Evolutionary conservation across 306 rosid species (phyloP).

Genomic region (Malus orientalis): DNA sequence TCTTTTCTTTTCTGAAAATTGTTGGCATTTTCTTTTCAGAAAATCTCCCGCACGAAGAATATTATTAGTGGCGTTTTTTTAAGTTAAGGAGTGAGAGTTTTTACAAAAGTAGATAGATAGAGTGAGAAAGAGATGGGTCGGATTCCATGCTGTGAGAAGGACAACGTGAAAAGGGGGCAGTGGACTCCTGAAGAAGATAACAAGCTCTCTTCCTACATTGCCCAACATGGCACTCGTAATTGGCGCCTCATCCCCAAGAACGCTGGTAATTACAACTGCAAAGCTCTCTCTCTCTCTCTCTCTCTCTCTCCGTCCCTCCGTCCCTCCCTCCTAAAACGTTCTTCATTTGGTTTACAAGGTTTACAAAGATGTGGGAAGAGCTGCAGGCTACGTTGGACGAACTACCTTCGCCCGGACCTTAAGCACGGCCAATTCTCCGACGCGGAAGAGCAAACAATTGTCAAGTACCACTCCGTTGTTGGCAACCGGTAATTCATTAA

Average conservation of each 20-base stretch:
- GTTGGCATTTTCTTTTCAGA: neutral
- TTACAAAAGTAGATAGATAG: neutral
- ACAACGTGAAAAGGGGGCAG: slow-evolving; percentile 73
- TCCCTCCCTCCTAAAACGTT: neutral
- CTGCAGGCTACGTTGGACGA: slow-evolving; percentile 85
- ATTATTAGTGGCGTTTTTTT: neutral
- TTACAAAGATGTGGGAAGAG: slow-evolving; percentile 90
- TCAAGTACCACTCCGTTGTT: slow-evolving; percentile 82
- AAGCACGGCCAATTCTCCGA: slow-evolving; percentile 87
- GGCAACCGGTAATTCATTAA: slow-evolving; percentile 56
- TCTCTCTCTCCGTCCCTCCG: neutral
- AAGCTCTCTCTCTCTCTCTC: neutral
- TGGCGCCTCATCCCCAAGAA: slow-evolving; percentile 62
- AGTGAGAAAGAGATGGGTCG: slow-evolving; percentile 54
- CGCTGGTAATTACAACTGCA: slow-evolving; percentile 28
- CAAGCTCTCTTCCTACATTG: slow-evolving; percentile 75
- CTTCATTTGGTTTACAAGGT: slow-evolving; percentile 27
- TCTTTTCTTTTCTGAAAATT: neutral
- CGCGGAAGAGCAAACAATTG: slow-evolving; percentile 77
- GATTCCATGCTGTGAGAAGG: slow-evolving; percentile 86
- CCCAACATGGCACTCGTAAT: slow-evolving; percentile 57
- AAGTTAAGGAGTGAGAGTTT: neutral
- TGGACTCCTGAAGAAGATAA: slow-evolving; percentile 97
- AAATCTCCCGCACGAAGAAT: neutral
- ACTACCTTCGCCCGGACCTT: slow-evolving; percentile 84